phyloP scores from a whole-genome alignment of 345 rosid species.

The rapeseed (Brassica napus) region Da-Ae NC_063434.1:15228501-15229000 shows the following conservation, averaged over 20 bases:
- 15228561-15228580: not conserved
- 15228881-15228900: not conserved
- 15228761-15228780: slow-evolving; percentile 99
- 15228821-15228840: slow-evolving; percentile 99
- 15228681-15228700: not conserved
- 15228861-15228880: not conserved
- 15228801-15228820: slow-evolving; percentile 98
- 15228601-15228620: slow-evolving; percentile 72
- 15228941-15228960: slow-evolving; percentile 80
- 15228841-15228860: slow-evolving; percentile 60
- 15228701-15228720: not conserved
- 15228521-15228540: slow-evolving; percentile 49
- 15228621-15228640: slow-evolving; percentile 95
- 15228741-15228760: slow-evolving; percentile 90
- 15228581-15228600: slow-evolving; percentile 5
- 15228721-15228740: slow-evolving; percentile 6
- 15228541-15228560: not conserved
- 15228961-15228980: slow-evolving; percentile 91
- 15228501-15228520: slow-evolving; percentile 94
- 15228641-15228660: slow-evolving; percentile 99
- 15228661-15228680: slow-evolving; percentile 91
- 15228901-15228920: not conserved
- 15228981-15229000: slow-evolving; percentile 92
- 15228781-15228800: slow-evolving; percentile 94
- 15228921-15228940: not conserved